These are phyloP conservation scores for Avena atlantica DNA, from an alignment of 176 grass and related monocot genomes.

Conservation along the genomic window DNA sequence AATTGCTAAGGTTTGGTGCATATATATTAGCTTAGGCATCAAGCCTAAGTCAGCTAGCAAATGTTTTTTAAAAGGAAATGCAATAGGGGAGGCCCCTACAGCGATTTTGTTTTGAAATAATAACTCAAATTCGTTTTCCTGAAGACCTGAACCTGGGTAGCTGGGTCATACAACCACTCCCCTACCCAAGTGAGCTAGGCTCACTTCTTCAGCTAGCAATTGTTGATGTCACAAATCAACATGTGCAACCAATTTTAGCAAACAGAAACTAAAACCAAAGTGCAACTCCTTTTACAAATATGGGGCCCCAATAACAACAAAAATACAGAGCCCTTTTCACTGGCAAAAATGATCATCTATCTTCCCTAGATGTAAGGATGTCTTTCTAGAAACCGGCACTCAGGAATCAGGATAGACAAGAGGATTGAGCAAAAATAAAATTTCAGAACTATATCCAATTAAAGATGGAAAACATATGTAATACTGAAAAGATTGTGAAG, in stretches of 20 bases:
- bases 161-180: neutral
- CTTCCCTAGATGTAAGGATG: neutral
- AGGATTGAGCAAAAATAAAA: conserved; percentile 30
- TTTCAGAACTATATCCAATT: neutral
- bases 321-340: neutral
- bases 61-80: neutral
- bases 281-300: neutral
- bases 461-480: conserved; percentile 24
- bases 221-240: neutral
- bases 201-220: neutral
- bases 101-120: neutral
- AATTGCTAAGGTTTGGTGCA: conserved; percentile 18
- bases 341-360: neutral
- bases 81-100: neutral
- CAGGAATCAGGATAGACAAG: conserved; percentile 13
- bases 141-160: neutral
- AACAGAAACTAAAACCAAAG: conserved; percentile 12
- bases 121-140: neutral
- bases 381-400: neutral
- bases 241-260: conserved; percentile 18
- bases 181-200: neutral
- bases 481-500: conserved; percentile 17
- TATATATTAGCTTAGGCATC: neutral
- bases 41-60: neutral
- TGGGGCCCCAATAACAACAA: neutral